Base-by-base conservation (phyloP, 2,329 filamentous ascomycete genomes). In the Clonostachys chloroleuca region DNA sequence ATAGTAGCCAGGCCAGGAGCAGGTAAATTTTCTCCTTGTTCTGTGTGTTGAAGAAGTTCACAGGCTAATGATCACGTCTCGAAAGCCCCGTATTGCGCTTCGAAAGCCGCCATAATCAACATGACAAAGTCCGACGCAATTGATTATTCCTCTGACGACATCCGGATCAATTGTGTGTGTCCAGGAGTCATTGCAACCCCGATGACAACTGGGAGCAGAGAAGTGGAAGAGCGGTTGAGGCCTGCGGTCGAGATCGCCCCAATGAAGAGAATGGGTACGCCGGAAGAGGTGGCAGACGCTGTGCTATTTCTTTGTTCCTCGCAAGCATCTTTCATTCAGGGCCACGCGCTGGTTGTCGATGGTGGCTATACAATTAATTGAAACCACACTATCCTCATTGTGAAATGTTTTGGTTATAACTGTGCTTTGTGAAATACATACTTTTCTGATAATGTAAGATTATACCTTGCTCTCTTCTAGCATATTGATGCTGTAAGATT, bases 71-170 rank as follows among this genome's bases (percentile, higher is more conserved):
- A 16, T 14, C 16, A 9, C 39, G 3, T 30, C 1, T 30, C 41
- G n/a, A 34, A 13, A 77, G 77, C 77, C 10, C 69, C 76, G 2
- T 83, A 82, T 51, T 81, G 75, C 46, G 75, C 73, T 0, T 80
- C 77, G 5, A 84, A 83, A 51, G 72, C 78, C 13, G 80, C 78
- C 0, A 70, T 83, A 3, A 74, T 83, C 44, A 76, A 73, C 18
- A 72, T 83, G 72, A 83, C 80, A 0, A 65, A 72, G 6, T 66
- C 74, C 1, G 78, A 80, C 52, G 77, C 76, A 2, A 78, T 80
- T 17, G 74, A 83, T 52, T 81, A 81, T 54, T 74, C 77, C 0
- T 51, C 52, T n/a, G 63, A 69, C 36, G 58, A 57, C 2, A 67
- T 70, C 43, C 56, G 67, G 13, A 55, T 69, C 20, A 70, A 68